phyloP scores from a whole-genome alignment of 495 filamentous ascomycete species.

The Penicillium desertorum region DNA sequence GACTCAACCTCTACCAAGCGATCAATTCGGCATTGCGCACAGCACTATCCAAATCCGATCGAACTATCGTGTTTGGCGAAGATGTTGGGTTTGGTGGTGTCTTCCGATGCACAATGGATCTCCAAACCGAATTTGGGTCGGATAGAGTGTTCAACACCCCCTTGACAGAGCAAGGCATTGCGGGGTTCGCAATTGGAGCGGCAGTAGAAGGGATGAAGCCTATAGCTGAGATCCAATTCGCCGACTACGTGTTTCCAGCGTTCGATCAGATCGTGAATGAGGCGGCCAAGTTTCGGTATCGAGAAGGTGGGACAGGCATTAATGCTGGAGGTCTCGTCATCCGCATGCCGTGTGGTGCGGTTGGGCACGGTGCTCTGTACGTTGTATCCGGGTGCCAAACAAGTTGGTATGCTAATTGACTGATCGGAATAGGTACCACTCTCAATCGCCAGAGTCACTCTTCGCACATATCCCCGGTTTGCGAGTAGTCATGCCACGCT shows the following conservation, averaged over 20 bases:
- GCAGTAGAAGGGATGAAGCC: slow-evolving; percentile 91
- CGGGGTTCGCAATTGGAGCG: slow-evolving; percentile 88
- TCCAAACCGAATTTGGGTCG: slow-evolving; percentile 80
- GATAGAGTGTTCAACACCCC: slow-evolving; percentile 97
- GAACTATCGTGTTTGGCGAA: slow-evolving; percentile 90
- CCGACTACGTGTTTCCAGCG: slow-evolving; percentile 94
- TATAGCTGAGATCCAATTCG: slow-evolving; percentile 96
- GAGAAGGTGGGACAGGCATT: slow-evolving; percentile 70
- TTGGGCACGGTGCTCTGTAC: slow-evolving; percentile 91
- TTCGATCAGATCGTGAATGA: slow-evolving; percentile 99
- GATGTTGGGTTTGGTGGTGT: slow-evolving; percentile 97
- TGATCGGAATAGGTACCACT: slow-evolving; percentile 65
- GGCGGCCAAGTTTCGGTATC: slow-evolving; percentile 87
- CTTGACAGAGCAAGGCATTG: slow-evolving; percentile 88
- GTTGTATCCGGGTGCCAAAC: slow-evolving; percentile 24
- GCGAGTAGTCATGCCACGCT: slow-evolving; percentile 85
- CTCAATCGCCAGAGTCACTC: slow-evolving; percentile 87
- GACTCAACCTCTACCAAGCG: slow-evolving; percentile 88
- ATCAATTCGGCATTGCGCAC: slow-evolving; percentile 85
- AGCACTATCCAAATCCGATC: slow-evolving; percentile 79
- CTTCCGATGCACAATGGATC: slow-evolving; percentile 90
- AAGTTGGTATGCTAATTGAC: slow-evolving; percentile 7
- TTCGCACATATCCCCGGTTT: slow-evolving; percentile 93
- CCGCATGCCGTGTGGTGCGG: slow-evolving; percentile 90
- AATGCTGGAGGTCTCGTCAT: slow-evolving; percentile 80